Evolutionary conservation across 306 rosid species (phyloP).

Genomic region (Chamaecrista fasciculata): DNA sequence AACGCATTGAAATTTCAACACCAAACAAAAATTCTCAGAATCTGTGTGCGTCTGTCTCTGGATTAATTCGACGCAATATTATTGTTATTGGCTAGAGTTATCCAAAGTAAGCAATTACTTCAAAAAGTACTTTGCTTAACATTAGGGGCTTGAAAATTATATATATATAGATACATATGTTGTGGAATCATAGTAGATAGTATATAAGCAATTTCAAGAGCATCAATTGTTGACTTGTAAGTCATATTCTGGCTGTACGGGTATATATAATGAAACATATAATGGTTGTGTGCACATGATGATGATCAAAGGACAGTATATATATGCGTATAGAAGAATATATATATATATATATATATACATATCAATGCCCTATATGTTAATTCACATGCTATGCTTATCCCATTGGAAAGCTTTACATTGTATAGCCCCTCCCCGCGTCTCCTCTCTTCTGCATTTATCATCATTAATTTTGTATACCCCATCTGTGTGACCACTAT

Average conservation of each 20-base stretch:
- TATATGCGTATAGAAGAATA: not conserved
- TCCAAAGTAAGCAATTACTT: not conserved
- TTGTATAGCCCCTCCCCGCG: not conserved
- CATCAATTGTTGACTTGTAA: not conserved
- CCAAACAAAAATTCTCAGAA: slow-evolving; percentile 11
- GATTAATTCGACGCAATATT: too few relatives aligned
- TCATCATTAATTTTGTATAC: slow-evolving; percentile 1
- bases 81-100: slow-evolving; percentile 8
- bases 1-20: slow-evolving; percentile 12
- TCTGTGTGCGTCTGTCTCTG: not conserved
- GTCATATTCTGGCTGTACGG: not conserved
- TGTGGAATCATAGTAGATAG: too few relatives aligned
- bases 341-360: not conserved
- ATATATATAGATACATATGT: too few relatives aligned
- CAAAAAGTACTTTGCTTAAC: not conserved
- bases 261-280: not conserved
- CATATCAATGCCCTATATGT: not conserved
- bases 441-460: not conserved
- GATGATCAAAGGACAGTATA: not conserved
- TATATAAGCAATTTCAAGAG: not conserved
- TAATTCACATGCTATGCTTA: not conserved
- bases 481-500: slow-evolving; percentile 13
- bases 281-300: not conserved
- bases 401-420: not conserved
- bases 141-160: too few relatives aligned